These are phyloP conservation scores for Trichosanthes cucumerina DNA, from an alignment of 306 rosid species.

Conservation along the genomic window DNA sequence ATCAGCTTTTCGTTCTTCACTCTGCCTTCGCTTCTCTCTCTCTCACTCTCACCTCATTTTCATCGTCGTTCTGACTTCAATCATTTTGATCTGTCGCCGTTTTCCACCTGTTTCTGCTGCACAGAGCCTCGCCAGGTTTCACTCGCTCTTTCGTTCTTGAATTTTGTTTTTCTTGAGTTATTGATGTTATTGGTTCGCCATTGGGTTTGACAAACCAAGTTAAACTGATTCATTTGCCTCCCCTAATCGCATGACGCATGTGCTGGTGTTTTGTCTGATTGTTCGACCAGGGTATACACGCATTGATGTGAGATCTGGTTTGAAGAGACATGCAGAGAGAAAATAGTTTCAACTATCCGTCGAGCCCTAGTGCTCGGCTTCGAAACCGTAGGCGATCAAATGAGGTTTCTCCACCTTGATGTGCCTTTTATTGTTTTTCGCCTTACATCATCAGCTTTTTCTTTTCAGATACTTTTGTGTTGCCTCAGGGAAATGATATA, in stretches of 20 bases:
- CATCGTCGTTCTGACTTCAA: background rate
- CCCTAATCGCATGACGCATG: background rate
- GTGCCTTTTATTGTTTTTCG: background rate
- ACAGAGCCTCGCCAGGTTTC: background rate
- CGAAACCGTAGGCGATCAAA: constrained; percentile 18
- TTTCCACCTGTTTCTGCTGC: background rate
- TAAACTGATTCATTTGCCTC: background rate
- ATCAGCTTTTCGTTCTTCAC: background rate
- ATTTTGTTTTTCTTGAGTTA: background rate
- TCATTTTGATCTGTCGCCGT: background rate
- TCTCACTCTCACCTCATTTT: background rate
- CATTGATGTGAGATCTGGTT: constrained; percentile 11
- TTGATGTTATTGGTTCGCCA: background rate
- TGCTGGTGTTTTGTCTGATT: background rate
- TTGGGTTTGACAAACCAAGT: background rate
- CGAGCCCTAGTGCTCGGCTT: constrained; percentile 11
- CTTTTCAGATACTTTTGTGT: background rate
- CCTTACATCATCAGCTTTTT: background rate
- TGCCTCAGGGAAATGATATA: background rate
- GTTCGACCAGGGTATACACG: background rate
- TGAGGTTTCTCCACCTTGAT: constrained; percentile 6
- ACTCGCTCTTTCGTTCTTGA: background rate
- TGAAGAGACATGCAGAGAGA: constrained; percentile 5
- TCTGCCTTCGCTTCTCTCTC: background rate
- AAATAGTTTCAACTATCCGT: constrained; percentile 3